Percentiles rank a stretch among this genome's conserved stretches.
These are phyloP conservation scores for Torulaspora microellipsoides DNA, from an alignment of 805 yeast genomes.

Conservation along the genomic window DNA sequence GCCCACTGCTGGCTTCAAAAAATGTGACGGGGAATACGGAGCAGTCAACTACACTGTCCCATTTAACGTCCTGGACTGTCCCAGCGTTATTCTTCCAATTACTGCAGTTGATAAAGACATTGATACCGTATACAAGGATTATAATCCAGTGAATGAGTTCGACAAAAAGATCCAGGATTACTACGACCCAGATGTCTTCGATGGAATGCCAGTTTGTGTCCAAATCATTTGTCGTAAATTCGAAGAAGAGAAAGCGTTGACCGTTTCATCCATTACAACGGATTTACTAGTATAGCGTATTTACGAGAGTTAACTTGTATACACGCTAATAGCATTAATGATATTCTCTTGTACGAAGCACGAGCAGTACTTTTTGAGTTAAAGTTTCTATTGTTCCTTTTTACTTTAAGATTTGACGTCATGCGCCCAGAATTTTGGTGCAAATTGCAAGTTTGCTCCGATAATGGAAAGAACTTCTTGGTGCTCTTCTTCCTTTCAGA, in stretches of 20 bases:
- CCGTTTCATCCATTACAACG: constrained; percentile 29
- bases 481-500: too few species aligned
- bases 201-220: constrained; percentile 51
- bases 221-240: constrained; percentile 53
- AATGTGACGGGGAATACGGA: constrained; percentile 37
- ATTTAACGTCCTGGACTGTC: constrained; percentile 40
- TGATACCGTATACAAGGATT: constrained; percentile 25
- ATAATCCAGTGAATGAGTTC: constrained; percentile 29
- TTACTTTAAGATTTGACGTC: too few species aligned
- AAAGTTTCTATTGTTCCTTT: too few species aligned
- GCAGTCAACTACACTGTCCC: constrained; percentile 42
- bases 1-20: constrained; percentile 39
- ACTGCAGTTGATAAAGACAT: constrained; percentile 37
- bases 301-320: too few species aligned
- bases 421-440: too few species aligned
- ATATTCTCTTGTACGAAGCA: too few species aligned
- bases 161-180: constrained; percentile 35
- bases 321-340: too few species aligned
- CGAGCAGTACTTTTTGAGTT: too few species aligned
- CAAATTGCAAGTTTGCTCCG: too few species aligned
- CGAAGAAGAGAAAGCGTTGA: constrained; percentile 55
- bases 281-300: constrained; percentile 1
- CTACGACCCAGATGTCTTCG: constrained; percentile 44
- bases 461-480: too few species aligned
- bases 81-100: constrained; percentile 43